phyloP scores from a whole-genome alignment of 83 land plant genomes.

The Diphasiastrum complanatum region DNA sequence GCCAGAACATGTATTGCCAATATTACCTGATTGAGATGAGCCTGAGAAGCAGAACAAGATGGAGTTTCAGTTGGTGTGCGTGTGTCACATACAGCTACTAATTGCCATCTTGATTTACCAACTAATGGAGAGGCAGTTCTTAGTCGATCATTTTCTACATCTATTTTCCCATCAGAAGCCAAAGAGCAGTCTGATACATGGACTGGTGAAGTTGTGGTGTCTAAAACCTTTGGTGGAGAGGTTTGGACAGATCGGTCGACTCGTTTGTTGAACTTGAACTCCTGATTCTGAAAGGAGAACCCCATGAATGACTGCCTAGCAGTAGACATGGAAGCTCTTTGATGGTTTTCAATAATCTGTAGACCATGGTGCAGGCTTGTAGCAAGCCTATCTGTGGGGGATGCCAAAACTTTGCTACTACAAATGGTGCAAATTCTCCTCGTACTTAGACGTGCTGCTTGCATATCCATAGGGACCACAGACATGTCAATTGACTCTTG shows the following conservation, averaged over 20 bases:
- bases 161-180: slow-evolving; percentile 14
- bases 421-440: too few relatives aligned
- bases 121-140: too few relatives aligned
- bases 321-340: slow-evolving; percentile 29
- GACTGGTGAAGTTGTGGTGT: slow-evolving; percentile 10
- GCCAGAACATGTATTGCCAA: too few relatives aligned
- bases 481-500: too few relatives aligned
- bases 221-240: slow-evolving; percentile 21
- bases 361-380: slow-evolving; percentile 75
- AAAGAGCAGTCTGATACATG: slow-evolving; percentile 21
- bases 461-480: too few relatives aligned
- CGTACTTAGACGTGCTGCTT: too few relatives aligned
- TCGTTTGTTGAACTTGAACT: slow-evolving; percentile 18
- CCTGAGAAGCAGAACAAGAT: neutral
- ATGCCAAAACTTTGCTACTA: slow-evolving; percentile 26
- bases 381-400: slow-evolving; percentile 52
- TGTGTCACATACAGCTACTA: slow-evolving; percentile 41
- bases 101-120: slow-evolving; percentile 30
- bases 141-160: too few relatives aligned
- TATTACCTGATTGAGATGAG: neutral
- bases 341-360: slow-evolving; percentile 52
- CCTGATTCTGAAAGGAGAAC: slow-evolving; percentile 50
- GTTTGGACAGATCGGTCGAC: slow-evolving; percentile 40
- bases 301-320: slow-evolving; percentile 46
- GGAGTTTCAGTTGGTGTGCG: neutral